Evolutionary conservation across 2,329 filamentous ascomycete species (phyloP), one percentile per base, ranked within the genome.

Genomic region (Amesomyces nigricolor): DNA sequence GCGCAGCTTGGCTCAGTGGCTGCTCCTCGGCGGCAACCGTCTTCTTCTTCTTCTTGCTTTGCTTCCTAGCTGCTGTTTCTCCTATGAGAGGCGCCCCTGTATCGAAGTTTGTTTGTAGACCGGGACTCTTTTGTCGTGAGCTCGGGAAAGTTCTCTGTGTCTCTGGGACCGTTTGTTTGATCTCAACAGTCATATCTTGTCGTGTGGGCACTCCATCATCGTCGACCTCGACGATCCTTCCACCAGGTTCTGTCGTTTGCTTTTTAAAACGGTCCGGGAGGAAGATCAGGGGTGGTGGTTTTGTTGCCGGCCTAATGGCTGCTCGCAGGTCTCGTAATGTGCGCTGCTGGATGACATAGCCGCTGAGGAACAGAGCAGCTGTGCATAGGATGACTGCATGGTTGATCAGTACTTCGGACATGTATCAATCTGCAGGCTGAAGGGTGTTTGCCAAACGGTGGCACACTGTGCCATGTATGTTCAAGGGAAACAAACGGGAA

Each of bases 291-390:
- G 77, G 76, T 1, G 73, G 73, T 5, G 76, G 73, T 8, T 66
- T 72, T 66, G 75, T 70, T 60, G 77, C 67, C 49, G 77, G 79
- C 62, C 79, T 79, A 64, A 96, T 86, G 16, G 88, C 88, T 54
- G 78, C 75, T 64, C 92, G 88, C 32, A 96, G 79, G 63, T 86
- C 86, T 59, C 80, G 81, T 4, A 96, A 82, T 0, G 90, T 94
- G 64, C 89, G 83, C 71, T 96, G 91, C 66, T 96, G 91, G 51
- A 96, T 79, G 3, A 85, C 81, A 70, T 95, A 96, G 65, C 91
- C 91, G 50, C 88, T 90, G 32, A 96, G 77, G 70, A 96, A 96
- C 26, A 96, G 83, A 4, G 91, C 81, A 38, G 85, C 71, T 3
- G 91, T 95, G 71, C 89, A 96, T 26, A 88, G 69, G 60, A 89